These are phyloP conservation scores for Clavispora phyllophila DNA, from an alignment of 805 yeast species.

Conservation along the genomic window DNA sequence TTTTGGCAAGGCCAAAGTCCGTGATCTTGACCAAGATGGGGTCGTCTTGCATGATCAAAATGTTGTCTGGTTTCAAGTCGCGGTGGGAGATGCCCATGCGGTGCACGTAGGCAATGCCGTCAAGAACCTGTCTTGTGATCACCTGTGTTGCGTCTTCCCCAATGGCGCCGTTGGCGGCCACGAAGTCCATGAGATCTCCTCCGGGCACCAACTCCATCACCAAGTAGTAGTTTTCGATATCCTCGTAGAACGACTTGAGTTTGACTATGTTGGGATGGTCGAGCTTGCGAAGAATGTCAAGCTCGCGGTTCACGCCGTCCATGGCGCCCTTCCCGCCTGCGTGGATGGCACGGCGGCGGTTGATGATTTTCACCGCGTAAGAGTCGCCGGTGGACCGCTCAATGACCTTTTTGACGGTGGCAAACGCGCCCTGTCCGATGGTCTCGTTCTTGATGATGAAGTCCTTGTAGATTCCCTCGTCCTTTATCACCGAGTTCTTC, in stretches of 20 bases:
- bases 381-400: constrained; percentile 81
- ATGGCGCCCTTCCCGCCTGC: constrained; percentile 55
- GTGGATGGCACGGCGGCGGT: constrained; percentile 66
- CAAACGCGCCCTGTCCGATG: constrained; percentile 98
- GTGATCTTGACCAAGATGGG: constrained; percentile 91
- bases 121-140: constrained; percentile 75
- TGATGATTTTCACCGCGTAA: constrained; percentile 87
- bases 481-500: constrained; percentile 27
- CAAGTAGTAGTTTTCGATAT: constrained; percentile 70
- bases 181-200: constrained; percentile 97
- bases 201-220: constrained; percentile 97
- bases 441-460: constrained; percentile 79
- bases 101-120: constrained; percentile 86
- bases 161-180: constrained; percentile 85
- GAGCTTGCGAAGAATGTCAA: constrained; percentile 70
- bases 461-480: constrained; percentile 59
- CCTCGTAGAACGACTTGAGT: constrained; percentile 81
- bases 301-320: constrained; percentile 81
- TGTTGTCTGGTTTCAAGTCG: constrained; percentile 94
- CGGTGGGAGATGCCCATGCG: constrained; percentile 89
- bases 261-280: constrained; percentile 84
- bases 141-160: constrained; percentile 89
- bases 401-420: constrained; percentile 87
- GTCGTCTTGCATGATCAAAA: constrained; percentile 82
- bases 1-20: constrained; percentile 94